Base-by-base conservation (phyloP, 371 early-diverging fungal genomes). In the Catenaria anguillulae region DNA sequence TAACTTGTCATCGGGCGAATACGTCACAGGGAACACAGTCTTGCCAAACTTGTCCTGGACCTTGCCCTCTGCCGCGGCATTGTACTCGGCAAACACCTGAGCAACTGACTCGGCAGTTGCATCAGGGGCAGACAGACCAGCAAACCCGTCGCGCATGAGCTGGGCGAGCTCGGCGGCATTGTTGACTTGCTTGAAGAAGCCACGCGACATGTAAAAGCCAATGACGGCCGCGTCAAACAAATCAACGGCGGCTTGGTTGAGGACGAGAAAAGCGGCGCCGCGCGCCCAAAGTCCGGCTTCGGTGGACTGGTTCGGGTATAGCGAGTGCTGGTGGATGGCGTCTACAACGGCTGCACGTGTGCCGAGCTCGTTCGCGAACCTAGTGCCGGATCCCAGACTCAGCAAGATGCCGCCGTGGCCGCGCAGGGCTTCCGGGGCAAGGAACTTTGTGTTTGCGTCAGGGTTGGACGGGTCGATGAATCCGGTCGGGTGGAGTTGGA, bases 401-500 rank as follows among this genome's bases (percentile, higher is more conserved):
- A 96, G 69, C 52, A 96, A 73, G 21, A 96, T 66, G 74, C 94
- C 97, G 71, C 95, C 97, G 62, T 83, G 86, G 70, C 97, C 97
- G 71, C 97, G 92, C 58, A 96, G 84, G 17, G 97, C 95, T 76
- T 96, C 95, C 24, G 97, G 92, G 60, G 95, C 95, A 70, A 90
- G 75, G 69, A 90, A 87, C 76, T 88, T 88, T 69, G 85, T 84
- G 65, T 83, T 82, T 63, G 89, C 89, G 66, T 86, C 83, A 36
- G 93, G 93, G 54, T 93, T 91, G 48, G 83, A 81, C 52, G 89
- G 88, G 68, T 90, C 89, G 35, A 94, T 92, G 56, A 94, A 74
- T 68, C 97, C 97, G 29, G 97, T 96, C 55, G 97, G 97, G 69
- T 96, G 95, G 37, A 96, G 93, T 74, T 96, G 97, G 55, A 96